Percentiles rank a stretch among this genome's conserved stretches.
Evolutionary conservation across 441 rosid genomes (phyloP).

Genomic region (Macaranga tanarius): DNA sequence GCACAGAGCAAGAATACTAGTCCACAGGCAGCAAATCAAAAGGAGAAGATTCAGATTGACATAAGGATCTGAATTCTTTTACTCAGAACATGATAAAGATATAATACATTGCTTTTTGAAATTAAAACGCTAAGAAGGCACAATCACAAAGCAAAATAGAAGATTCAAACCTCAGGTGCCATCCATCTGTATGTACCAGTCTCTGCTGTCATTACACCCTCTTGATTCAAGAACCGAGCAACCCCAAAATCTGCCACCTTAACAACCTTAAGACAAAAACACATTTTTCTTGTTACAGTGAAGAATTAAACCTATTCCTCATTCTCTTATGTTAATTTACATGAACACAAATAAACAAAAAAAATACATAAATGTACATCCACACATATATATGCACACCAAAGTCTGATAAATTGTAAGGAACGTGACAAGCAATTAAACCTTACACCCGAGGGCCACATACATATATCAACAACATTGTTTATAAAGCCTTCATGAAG

Average conservation of each 20-base stretch:
- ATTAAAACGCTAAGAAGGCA: conserved; percentile 10
- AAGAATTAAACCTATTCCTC: background rate
- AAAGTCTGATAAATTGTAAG: background rate
- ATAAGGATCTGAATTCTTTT: conserved; percentile 4
- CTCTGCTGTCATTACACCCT: conserved; percentile 82
- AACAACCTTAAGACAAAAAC: conserved; percentile 51
- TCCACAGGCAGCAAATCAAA: background rate
- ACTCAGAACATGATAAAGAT: background rate
- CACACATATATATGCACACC: background rate
- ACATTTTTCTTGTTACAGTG: background rate
- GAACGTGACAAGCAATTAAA: background rate
- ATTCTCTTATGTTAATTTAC: background rate
- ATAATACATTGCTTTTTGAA: background rate
- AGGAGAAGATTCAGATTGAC: background rate
- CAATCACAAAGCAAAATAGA: conserved; percentile 7
- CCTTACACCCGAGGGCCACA: background rate
- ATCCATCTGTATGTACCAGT: conserved; percentile 89
- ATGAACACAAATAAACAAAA: background rate
- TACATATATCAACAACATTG: background rate
- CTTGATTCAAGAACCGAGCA: conserved; percentile 68
- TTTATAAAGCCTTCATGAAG: background rate
- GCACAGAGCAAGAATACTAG: background rate
- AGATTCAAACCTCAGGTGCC: conserved; percentile 76
- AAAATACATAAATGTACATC: background rate
- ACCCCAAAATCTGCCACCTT: conserved; percentile 85